Evolutionary conservation across 1,284 basidiomycete species (phyloP).

Genomic region (Bondarzewia mesenterica): DNA sequence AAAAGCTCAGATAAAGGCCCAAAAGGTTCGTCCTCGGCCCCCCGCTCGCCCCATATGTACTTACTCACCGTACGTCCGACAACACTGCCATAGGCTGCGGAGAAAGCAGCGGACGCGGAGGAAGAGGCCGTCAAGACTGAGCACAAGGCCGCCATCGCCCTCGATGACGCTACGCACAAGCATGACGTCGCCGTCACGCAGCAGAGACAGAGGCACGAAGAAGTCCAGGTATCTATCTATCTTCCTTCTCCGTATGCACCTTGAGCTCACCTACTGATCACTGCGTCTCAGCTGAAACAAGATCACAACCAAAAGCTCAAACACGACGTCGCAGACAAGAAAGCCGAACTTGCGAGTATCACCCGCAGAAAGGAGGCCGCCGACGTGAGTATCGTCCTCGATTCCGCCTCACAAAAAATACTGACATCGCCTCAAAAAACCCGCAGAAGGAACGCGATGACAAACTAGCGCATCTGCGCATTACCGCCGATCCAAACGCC

Average conservation of each 20-base stretch:
- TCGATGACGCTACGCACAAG: slow-evolving; percentile 39
- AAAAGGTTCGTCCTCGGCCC: slow-evolving; percentile 29
- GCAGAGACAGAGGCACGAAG: slow-evolving; percentile 34
- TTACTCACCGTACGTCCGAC: background rate
- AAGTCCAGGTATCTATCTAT: slow-evolving; percentile 27
- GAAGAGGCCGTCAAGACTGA: slow-evolving; percentile 42
- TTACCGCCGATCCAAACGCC: too few species aligned
- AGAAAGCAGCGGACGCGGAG: slow-evolving; percentile 35
- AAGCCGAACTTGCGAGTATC: background rate
- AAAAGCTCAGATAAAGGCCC: slow-evolving; percentile 19
- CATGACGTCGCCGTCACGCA: slow-evolving; percentile 40
- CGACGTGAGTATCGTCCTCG: slow-evolving; percentile 8
- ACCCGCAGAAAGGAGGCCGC: background rate
- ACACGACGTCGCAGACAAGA: background rate
- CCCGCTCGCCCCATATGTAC: background rate
- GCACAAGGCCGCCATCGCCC: slow-evolving; percentile 31
- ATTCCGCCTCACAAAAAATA: too few species aligned
- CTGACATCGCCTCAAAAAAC: too few species aligned
- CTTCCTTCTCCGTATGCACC: background rate
- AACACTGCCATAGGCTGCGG: slow-evolving; percentile 28
- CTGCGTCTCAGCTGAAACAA: slow-evolving; percentile 2
- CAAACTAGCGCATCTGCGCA: too few species aligned
- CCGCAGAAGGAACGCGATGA: too few species aligned
- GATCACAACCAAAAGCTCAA: background rate
- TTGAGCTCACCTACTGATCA: background rate